phyloP scores from a whole-genome alignment of 2,329 filamentous ascomycete genomes.

The Graphiopsis chlorocephala region DNA sequence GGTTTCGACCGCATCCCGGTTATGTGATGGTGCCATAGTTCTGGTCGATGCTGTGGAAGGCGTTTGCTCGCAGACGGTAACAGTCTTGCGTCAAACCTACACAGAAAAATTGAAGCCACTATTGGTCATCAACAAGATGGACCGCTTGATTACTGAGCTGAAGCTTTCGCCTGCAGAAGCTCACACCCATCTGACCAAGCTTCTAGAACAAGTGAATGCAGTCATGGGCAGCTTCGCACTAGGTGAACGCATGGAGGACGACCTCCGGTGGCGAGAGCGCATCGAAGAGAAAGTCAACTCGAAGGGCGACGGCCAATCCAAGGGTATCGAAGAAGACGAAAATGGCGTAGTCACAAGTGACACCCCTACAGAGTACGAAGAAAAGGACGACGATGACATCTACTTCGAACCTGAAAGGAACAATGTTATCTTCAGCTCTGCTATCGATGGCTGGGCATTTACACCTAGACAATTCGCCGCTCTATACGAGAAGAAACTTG shows the following conservation, averaged over 20 bases:
- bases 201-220: constrained; percentile 94
- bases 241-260: constrained; percentile 97
- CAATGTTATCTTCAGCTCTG: constrained; percentile 98
- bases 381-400: constrained; percentile 91
- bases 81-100: constrained; percentile 92
- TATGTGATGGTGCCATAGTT: constrained; percentile 93
- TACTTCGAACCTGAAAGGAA: constrained; percentile 98
- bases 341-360: constrained; percentile 49
- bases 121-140: constrained; percentile 97
- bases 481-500: constrained; percentile 93
- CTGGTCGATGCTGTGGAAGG: constrained; percentile 96
- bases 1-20: constrained; percentile 88
- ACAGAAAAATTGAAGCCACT: constrained; percentile 91
- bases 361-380: constrained; percentile 67
- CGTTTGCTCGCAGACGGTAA: constrained; percentile 97
- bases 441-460: constrained; percentile 98
- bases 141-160: constrained; percentile 87
- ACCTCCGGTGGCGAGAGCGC: constrained; percentile 89
- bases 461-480: constrained; percentile 91
- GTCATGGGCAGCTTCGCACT: constrained; percentile 97
- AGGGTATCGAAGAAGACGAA: constrained; percentile 54
- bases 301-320: constrained; percentile 48
- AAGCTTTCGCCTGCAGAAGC: constrained; percentile 91
- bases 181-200: constrained; percentile 80
- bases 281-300: constrained; percentile 83